Percentiles rank a stretch among this genome's conserved stretches.
These are phyloP conservation scores for Schoenoplectus tabernaemontani DNA, from an alignment of 202 grass and related monocot genomes.

Conservation along the genomic window DNA sequence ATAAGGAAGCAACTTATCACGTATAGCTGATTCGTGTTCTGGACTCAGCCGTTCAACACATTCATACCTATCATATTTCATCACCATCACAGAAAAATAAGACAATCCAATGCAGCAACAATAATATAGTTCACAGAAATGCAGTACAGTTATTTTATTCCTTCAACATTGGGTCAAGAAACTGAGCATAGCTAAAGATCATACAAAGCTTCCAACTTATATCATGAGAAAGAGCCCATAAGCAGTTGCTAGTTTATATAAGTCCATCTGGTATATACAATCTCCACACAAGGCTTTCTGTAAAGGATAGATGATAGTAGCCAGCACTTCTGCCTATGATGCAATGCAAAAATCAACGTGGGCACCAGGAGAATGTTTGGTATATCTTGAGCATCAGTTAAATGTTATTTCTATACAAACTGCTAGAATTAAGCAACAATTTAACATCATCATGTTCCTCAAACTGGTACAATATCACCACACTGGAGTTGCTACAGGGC, in stretches of 20 bases:
- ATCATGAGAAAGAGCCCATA: too few relatives aligned
- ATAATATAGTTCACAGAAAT: neutral
- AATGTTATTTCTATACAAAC: neutral
- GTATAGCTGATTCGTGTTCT: constrained; percentile 71
- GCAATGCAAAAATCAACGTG: neutral
- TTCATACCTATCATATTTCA: constrained; percentile 57
- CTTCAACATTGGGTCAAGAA: neutral
- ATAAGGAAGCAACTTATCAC: constrained; percentile 79
- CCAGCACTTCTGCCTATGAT: neutral
- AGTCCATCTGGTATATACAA: neutral
- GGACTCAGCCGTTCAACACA: constrained; percentile 60
- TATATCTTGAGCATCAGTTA: neutral
- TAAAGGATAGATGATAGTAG: neutral
- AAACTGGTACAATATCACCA: neutral
- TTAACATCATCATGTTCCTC: neutral
- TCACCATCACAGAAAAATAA: neutral
- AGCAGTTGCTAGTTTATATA: neutral
- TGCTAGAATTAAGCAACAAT: neutral
- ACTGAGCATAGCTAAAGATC: neutral
- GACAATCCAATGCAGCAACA: neutral
- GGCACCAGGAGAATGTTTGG: neutral
- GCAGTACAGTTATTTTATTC: neutral
- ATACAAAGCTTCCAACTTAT: neutral
- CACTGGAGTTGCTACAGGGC: neutral
- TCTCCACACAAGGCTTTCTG: neutral